Percentiles rank a stretch among this genome's conserved stretches.
Conservation (phyloP, 176 grass and related monocot species). For the Zoysia pacifica region DNA sequence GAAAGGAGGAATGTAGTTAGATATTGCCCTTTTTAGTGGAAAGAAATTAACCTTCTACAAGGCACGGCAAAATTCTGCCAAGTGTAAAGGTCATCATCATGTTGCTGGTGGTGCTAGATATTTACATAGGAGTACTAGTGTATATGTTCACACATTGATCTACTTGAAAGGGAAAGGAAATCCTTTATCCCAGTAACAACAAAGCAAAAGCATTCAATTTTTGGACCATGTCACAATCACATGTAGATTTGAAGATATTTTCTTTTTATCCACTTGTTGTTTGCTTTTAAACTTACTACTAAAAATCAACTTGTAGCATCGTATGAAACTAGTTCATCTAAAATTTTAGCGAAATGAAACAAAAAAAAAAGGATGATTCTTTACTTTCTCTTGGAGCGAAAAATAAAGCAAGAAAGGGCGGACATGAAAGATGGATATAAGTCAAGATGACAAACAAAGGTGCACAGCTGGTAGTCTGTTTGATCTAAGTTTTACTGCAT, state of each 20-base stretch:
- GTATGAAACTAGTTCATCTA: slow-evolving; percentile 3
- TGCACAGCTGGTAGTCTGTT: not conserved
- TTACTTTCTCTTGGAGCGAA: slow-evolving; percentile 25
- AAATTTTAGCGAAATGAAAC: slow-evolving; percentile 1
- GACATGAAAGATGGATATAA: slow-evolving; percentile 27
- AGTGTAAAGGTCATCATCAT: slow-evolving; percentile 42
- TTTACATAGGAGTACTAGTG: not conserved
- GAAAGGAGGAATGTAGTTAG: slow-evolving; percentile 47
- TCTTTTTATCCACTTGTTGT: slow-evolving; percentile 51
- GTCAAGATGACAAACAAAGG: slow-evolving; percentile 47
- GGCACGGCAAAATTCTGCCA: slow-evolving; percentile 47
- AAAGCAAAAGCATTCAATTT: slow-evolving; percentile 59
- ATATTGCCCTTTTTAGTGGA: slow-evolving; percentile 37
- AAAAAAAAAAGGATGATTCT: slow-evolving; percentile 1
- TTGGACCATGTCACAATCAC: slow-evolving; percentile 54
- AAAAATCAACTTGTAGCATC: slow-evolving; percentile 17
- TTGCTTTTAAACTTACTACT: slow-evolving; percentile 39
- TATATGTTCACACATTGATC: slow-evolving; percentile 30
- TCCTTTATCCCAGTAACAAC: slow-evolving; percentile 38
- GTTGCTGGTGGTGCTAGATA: not conserved
- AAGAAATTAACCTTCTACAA: slow-evolving; percentile 34
- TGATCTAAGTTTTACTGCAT: slow-evolving; percentile 28
- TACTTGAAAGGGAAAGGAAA: slow-evolving; percentile 52
- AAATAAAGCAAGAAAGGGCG: slow-evolving; percentile 35
- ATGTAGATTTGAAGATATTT: slow-evolving; percentile 50